These are phyloP conservation scores for Thraustotheca clavata DNA, from an alignment of 352 stramenopile genomes.

Conservation along the genomic window DNA sequence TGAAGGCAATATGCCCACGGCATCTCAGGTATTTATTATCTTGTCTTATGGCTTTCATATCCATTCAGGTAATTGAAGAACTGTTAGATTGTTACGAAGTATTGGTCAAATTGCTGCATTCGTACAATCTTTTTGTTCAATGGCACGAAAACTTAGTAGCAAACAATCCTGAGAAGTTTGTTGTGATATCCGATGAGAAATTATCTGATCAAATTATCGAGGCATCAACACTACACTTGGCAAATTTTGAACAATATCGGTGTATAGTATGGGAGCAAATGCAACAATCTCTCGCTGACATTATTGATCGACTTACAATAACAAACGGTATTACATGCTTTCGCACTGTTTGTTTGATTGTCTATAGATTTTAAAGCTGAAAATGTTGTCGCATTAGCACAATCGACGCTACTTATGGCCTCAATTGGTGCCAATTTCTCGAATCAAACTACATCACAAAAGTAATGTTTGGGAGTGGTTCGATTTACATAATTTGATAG, in stretches of 20 bases:
- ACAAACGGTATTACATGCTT: constrained; percentile 40
- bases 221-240: constrained; percentile 26
- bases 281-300: constrained; percentile 66
- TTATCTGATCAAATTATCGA: constrained; percentile 23
- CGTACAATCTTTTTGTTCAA: constrained; percentile 81
- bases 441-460: constrained; percentile 41
- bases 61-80: constrained; percentile 43
- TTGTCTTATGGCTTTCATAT: neutral
- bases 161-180: constrained; percentile 62
- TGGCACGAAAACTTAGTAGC: constrained; percentile 86
- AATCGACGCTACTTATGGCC: constrained; percentile 62
- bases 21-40: neutral
- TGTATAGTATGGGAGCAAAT: constrained; percentile 85
- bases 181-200: constrained; percentile 43
- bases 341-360: neutral
- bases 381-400: constrained; percentile 75
- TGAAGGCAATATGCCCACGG: neutral
- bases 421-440: constrained; percentile 84
- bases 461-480: constrained; percentile 31
- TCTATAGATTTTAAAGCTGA: constrained; percentile 75
- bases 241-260: constrained; percentile 65
- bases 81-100: constrained; percentile 55
- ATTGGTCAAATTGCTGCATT: constrained; percentile 80
- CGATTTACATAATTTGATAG: neutral
- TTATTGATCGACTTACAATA: constrained; percentile 60